Conservation (phyloP, 139 green algal genomes). For the Trebouxia sp. region DNA sequence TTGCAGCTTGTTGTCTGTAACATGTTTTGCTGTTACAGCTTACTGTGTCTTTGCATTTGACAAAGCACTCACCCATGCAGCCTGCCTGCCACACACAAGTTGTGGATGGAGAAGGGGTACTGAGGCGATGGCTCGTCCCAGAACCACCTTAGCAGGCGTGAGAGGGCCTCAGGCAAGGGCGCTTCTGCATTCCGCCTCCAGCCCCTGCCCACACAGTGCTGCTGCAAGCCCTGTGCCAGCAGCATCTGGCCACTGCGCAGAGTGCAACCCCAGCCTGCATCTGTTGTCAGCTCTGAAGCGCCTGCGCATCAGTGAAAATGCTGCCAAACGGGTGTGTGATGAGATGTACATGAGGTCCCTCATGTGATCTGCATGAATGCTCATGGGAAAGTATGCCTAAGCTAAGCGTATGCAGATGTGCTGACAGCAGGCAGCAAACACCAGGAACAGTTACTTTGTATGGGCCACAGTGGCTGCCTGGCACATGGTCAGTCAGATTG, state of each 20-base stretch:
- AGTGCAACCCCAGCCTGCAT: slow-evolving; percentile 95
- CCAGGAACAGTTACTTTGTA: neutral
- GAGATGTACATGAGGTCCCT: neutral
- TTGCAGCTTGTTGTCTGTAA: too few species aligned
- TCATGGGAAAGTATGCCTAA: too few species aligned
- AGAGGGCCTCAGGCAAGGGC: slow-evolving; percentile 33
- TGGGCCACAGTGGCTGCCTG: neutral
- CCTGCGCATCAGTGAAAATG: slow-evolving; percentile 17
- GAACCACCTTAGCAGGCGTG: slow-evolving; percentile 58
- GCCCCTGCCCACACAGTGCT: slow-evolving; percentile 49
- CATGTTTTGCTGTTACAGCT: too few species aligned
- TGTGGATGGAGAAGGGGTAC: slow-evolving; percentile 79
- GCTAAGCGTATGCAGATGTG: neutral
- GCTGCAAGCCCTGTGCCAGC: slow-evolving; percentile 74
- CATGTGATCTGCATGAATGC: neutral
- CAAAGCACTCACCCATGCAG: slow-evolving; percentile 61
- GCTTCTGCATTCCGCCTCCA: slow-evolving; percentile 38
- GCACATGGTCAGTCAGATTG: too few species aligned
- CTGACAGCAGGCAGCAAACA: neutral
- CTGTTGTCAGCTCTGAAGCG: slow-evolving; percentile 57
- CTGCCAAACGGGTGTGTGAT: neutral
- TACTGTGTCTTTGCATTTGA: too few species aligned
- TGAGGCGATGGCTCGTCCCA: slow-evolving; percentile 42
- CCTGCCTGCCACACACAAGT: slow-evolving; percentile 66
- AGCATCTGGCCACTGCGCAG: slow-evolving; percentile 94